Evolutionary conservation across 106 monocot species (phyloP).

Genomic region (Dendrobium chrysotoxum): DNA sequence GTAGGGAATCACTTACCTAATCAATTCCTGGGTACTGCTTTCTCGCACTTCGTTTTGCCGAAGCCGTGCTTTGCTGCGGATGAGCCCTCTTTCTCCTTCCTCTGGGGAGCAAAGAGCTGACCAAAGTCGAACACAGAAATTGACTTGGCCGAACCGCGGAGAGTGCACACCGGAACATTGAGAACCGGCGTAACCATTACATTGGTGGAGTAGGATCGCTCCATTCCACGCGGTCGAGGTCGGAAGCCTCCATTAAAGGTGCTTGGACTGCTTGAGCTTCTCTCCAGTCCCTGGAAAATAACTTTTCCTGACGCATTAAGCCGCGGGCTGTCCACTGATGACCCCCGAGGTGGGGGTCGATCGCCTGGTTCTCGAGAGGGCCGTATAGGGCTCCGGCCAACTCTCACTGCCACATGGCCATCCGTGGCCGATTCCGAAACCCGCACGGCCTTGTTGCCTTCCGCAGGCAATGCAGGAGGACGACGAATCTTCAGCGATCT

Average conservation of each 20-base stretch:
- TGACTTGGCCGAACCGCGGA: slow-evolving; percentile 25
- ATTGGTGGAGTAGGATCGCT: slow-evolving; percentile 47
- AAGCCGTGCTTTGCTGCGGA: background rate
- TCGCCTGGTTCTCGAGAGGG: background rate
- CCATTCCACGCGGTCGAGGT: slow-evolving; percentile 19
- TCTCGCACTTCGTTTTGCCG: background rate
- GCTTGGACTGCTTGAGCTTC: slow-evolving; percentile 59
- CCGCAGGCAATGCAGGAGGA: background rate
- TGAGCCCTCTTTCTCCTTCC: slow-evolving; percentile 2
- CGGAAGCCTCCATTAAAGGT: slow-evolving; percentile 32
- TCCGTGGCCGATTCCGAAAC: background rate
- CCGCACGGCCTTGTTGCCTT: background rate
- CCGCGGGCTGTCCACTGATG: slow-evolving; percentile 41
- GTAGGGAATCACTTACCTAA: background rate
- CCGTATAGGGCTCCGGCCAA: background rate
- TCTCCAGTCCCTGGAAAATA: slow-evolving; percentile 47
- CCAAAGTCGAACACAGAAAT: slow-evolving; percentile 19
- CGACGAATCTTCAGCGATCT: background rate
- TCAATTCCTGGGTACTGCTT: too few species aligned
- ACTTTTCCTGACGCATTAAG: slow-evolving; percentile 57
- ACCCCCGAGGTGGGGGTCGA: background rate
- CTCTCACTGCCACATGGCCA: background rate
- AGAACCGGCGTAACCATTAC: slow-evolving; percentile 36
- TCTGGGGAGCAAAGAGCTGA: slow-evolving; percentile 20
- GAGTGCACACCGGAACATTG: slow-evolving; percentile 33